Conservation (phyloP, 768 basidiomycete genomes). For the Tulasnella calospora region DNA sequence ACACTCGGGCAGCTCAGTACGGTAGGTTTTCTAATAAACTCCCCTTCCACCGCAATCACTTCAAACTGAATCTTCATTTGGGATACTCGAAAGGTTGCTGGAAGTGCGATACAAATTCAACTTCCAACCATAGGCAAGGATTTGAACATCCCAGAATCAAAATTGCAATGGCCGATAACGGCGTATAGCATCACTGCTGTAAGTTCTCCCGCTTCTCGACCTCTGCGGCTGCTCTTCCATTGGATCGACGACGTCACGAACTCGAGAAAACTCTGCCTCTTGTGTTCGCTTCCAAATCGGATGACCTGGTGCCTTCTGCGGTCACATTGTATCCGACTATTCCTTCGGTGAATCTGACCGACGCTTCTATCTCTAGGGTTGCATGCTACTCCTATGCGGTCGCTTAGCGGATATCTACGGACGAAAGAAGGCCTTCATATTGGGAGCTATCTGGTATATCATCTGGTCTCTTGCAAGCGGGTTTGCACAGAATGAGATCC, state of each 20-base stretch:
- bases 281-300: background rate
- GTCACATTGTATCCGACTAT: background rate
- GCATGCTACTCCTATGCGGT: slow-evolving; percentile 69
- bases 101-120: background rate
- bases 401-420: slow-evolving; percentile 78
- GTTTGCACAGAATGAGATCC: slow-evolving; percentile 54
- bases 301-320: background rate
- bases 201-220: background rate
- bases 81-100: background rate
- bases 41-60: background rate
- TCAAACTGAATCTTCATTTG: background rate
- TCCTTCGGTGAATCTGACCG: background rate
- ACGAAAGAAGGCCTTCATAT: slow-evolving; percentile 59
- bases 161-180: slow-evolving; percentile 38
- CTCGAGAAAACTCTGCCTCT: background rate
- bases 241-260: background rate
- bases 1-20: slow-evolving; percentile 8
- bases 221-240: background rate
- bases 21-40: background rate
- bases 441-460: slow-evolving; percentile 52
- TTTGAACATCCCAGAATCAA: slow-evolving; percentile 32
- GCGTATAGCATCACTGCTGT: slow-evolving; percentile 34
- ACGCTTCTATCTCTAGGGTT: slow-evolving; percentile 48
- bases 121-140: slow-evolving; percentile 36
- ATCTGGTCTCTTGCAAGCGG: slow-evolving; percentile 60